Percentiles rank a stretch among this genome's conserved stretches.
Evolutionary conservation across 2,329 filamentous ascomycete genomes (phyloP).

Genomic region (Monilinia aucupariae): DNA sequence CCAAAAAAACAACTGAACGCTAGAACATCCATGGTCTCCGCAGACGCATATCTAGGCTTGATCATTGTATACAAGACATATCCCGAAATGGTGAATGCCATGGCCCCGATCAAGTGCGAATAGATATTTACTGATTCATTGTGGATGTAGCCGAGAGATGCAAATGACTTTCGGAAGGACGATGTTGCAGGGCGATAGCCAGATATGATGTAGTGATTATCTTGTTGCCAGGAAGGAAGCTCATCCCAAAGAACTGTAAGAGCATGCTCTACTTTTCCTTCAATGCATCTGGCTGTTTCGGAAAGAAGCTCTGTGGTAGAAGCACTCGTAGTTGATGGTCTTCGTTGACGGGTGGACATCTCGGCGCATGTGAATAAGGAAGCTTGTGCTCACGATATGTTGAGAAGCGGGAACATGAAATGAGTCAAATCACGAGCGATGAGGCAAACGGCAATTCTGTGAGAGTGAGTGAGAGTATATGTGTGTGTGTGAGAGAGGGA

Average conservation of each 20-base stretch:
- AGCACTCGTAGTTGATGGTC: conserved; percentile 22
- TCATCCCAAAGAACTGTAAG: conserved; percentile 46
- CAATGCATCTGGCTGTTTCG: conserved; percentile 26
- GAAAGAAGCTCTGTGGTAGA: conserved; percentile 25
- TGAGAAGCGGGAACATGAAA: background rate
- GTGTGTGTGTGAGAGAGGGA: too few species aligned
- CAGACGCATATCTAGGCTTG: conserved; percentile 59
- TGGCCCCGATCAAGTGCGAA: conserved; percentile 61
- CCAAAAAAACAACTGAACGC: conserved; percentile 75
- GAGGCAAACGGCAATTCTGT: background rate
- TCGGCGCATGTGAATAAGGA: background rate
- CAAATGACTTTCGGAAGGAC: conserved; percentile 53
- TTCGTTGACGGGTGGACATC: conserved; percentile 31
- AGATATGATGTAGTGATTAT: conserved; percentile 64
- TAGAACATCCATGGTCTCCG: conserved; percentile 57
- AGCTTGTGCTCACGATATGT: background rate
- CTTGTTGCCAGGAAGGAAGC: conserved; percentile 49
- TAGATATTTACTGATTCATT: conserved; percentile 65
- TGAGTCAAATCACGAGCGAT: background rate
- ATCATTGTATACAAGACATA: conserved; percentile 52
- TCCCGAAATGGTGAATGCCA: conserved; percentile 50
- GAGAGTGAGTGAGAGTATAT: background rate
- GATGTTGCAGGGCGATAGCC: conserved; percentile 60
- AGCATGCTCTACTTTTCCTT: conserved; percentile 37
- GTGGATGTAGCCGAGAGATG: conserved; percentile 57